Evolutionary conservation across 140 eudicot genomes (phyloP), one percentile per base, ranked within the genome.

Genomic region (Bidens hawaiensis): DNA sequence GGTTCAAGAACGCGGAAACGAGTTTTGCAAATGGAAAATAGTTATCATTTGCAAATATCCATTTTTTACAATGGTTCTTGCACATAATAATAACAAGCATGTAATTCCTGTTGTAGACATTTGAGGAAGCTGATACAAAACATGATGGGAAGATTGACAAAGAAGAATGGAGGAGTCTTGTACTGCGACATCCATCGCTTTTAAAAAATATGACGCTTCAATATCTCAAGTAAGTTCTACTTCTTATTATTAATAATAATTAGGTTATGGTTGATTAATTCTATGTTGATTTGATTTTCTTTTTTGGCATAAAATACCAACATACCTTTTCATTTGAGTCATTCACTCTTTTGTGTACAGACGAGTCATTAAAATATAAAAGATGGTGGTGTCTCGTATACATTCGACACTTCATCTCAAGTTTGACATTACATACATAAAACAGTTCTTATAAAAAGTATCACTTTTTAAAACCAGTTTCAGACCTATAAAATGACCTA

Each of bases 161-260:
- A 70, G 97, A 90, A 79, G 95, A 90, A 62, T 90, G 97, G 95
- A 81, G 97, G 82, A 90, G 48, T 64, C 81, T 86, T 46, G 97
- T 86, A 16, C 12, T 83, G 62, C 79, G 87, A 49, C 97, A 90
- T 75, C 95, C 97, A 1, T 89, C 97, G 13, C 88, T 86, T 30
- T 53, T 89, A 83, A 89, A 83, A 62, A 86, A 89, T 67, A 89
- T 89, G 97, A 89, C 95, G 64, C 89, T 89, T 62, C 95, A 86
- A 22, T 89, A 83, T 74, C 93, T 89, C 79, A 87, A 79, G 97
- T 89, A 86, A 59, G 77, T 69, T 47, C 31, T 9, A 0, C 10
- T 67, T 41, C 0, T 8, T 53, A 4, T 5, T 47, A 24, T 12
- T 51, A 23, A 8, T 11, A 24, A 4, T 36, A 30, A n/a, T n/a